Conservation (phyloP, 1,139 yeast genomes). For the Hanseniaspora sp. region DNA sequence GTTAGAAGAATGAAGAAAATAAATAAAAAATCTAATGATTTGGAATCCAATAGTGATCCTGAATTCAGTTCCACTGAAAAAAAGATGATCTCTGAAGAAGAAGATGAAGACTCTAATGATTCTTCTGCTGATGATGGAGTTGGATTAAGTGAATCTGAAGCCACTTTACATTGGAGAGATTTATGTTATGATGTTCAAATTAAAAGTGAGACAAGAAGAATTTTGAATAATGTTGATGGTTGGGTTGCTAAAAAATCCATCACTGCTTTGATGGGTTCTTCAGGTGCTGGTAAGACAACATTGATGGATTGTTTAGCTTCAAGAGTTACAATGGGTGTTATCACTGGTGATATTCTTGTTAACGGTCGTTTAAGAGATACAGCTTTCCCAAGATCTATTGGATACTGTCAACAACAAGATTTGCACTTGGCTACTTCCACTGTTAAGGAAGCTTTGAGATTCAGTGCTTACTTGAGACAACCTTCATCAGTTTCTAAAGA, state of each 20-base stretch:
- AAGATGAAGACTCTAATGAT: constrained; percentile 9
- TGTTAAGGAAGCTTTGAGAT: constrained; percentile 57
- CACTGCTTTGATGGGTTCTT: constrained; percentile 63
- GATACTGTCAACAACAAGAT: constrained; percentile 66
- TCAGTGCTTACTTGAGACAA: constrained; percentile 59
- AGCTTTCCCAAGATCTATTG: constrained; percentile 60
- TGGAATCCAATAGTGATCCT: constrained; percentile 24
- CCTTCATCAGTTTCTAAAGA: constrained; percentile 38
- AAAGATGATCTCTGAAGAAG: constrained; percentile 5
- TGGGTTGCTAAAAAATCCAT: constrained; percentile 58
- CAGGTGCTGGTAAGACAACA: constrained; percentile 71
- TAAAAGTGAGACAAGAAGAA: constrained; percentile 42
- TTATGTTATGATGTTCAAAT: constrained; percentile 42
- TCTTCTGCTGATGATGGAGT: constrained; percentile 5
- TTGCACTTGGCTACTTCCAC: constrained; percentile 52
- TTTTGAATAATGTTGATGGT: constrained; percentile 53
- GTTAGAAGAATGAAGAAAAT: constrained; percentile 31
- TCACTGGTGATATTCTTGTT: constrained; percentile 55
- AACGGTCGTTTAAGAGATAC: constrained; percentile 49
- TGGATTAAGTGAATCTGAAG: constrained; percentile 19
- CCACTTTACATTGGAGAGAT: constrained; percentile 43
- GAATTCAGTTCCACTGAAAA: constrained; percentile 20
- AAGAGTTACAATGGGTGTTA: constrained; percentile 57
- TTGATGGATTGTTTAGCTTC: constrained; percentile 53
- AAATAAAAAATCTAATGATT: constrained; percentile 14